Percentiles rank a stretch among this genome's conserved stretches.
Conservation (phyloP, 2,329 filamentous ascomycete genomes). For the Neodidymelliopsis sp. region DNA sequence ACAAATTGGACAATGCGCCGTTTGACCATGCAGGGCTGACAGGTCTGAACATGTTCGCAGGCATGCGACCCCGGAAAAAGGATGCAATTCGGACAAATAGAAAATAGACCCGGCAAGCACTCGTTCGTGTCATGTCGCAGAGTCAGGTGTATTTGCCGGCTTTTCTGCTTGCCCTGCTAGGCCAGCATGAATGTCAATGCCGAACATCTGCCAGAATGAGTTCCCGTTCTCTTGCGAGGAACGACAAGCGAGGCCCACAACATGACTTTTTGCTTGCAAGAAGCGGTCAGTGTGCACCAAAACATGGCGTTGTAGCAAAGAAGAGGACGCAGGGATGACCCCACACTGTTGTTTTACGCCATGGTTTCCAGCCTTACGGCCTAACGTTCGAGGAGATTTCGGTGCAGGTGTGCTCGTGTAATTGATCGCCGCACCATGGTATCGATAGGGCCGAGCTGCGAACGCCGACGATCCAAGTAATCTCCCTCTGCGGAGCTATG, state of each 20-base stretch:
- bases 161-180: constrained; percentile 18
- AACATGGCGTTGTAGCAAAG: constrained; percentile 16
- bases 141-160: constrained; percentile 24
- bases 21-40: constrained; percentile 15
- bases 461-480: constrained; percentile 17
- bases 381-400: constrained; percentile 20
- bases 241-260: constrained; percentile 18
- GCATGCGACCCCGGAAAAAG: constrained; percentile 23
- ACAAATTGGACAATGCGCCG: constrained; percentile 10
- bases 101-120: constrained; percentile 4
- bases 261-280: not conserved
- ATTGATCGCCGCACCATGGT: constrained; percentile 26
- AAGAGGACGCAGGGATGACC: constrained; percentile 16
- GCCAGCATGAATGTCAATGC: constrained; percentile 26
- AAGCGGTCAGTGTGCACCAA: constrained; percentile 9
- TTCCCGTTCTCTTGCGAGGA: constrained; percentile 15
- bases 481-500: constrained; percentile 25
- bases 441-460: constrained; percentile 25
- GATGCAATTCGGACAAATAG: constrained; percentile 13
- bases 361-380: constrained; percentile 23
- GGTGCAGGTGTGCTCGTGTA: constrained; percentile 14
- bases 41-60: constrained; percentile 42
- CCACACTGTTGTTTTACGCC: constrained; percentile 4
- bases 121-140: constrained; percentile 27
- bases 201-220: constrained; percentile 28